phyloP scores from a whole-genome alignment of 768 basidiomycete species.

The Tulasnella sp. region DNA sequence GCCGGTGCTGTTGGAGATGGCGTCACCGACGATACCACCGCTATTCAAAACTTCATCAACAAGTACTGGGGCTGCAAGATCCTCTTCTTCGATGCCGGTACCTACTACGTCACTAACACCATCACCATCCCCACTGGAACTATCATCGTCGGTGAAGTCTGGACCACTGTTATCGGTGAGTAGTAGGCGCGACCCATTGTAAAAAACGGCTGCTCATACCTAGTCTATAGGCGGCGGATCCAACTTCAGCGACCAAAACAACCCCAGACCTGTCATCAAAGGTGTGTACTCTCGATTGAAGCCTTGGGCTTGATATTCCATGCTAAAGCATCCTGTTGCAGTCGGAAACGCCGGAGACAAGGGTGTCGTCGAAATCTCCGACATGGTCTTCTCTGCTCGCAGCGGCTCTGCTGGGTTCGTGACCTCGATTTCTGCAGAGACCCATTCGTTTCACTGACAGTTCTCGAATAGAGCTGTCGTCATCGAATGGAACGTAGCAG shows the following conservation, averaged over 20 bases:
- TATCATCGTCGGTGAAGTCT: conserved; percentile 58
- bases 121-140: conserved; percentile 57
- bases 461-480: conserved; percentile 53
- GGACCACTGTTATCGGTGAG: conserved; percentile 54
- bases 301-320: neutral
- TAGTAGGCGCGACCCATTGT: neutral
- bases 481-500: conserved; percentile 55
- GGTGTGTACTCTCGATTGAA: neutral
- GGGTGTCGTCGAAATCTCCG: conserved; percentile 59
- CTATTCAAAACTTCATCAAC: conserved; percentile 57
- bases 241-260: conserved; percentile 46
- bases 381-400: conserved; percentile 59
- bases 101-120: conserved; percentile 53
- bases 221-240: conserved; percentile 39
- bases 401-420: conserved; percentile 37
- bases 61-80: conserved; percentile 72
- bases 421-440: neutral
- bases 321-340: neutral
- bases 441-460: neutral
- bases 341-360: conserved; percentile 49
- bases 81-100: conserved; percentile 75
- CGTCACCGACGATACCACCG: conserved; percentile 67
- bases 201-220: neutral
- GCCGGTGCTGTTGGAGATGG: conserved; percentile 74
- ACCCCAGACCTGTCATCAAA: conserved; percentile 49